A percentile compares a stretch with the other conserved stretches of the same genome.
Evolutionary conservation across 805 yeast species (phyloP).

Genomic region (Wickerhamiella brachini): DNA sequence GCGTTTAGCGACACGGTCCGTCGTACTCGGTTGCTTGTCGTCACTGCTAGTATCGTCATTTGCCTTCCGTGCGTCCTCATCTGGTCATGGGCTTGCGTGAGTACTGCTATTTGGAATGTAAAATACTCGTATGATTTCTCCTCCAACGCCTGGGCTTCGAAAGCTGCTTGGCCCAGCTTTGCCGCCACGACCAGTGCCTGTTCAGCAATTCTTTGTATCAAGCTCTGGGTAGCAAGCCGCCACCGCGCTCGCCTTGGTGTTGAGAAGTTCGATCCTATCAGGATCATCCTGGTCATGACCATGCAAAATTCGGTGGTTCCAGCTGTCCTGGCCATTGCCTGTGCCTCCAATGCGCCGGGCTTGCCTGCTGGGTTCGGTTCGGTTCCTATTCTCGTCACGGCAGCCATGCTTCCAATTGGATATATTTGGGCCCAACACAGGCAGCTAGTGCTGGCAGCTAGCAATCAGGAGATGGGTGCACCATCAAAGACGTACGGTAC

Average conservation of each 20-base stretch:
- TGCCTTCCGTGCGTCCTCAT: slow-evolving; percentile 45
- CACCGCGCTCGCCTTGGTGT: slow-evolving; percentile 67
- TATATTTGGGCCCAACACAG: slow-evolving; percentile 18
- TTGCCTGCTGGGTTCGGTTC: slow-evolving; percentile 7
- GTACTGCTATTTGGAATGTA: not conserved
- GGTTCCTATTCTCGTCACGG: slow-evolving; percentile 10
- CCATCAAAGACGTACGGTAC: not conserved
- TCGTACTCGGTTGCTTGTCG: slow-evolving; percentile 21
- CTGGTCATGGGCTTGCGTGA: slow-evolving; percentile 39
- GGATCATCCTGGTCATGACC: slow-evolving; percentile 66
- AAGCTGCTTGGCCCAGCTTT: slow-evolving; percentile 37
- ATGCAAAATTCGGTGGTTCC: slow-evolving; percentile 75
- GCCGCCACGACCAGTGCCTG: slow-evolving; percentile 53
- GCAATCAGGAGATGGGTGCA: not conserved
- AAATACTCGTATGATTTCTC: not conserved
- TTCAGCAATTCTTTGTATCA: slow-evolving; percentile 46
- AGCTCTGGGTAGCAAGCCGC: slow-evolving; percentile 53
- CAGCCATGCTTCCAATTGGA: slow-evolving; percentile 15
- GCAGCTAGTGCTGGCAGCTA: not conserved
- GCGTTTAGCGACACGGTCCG: slow-evolving; percentile 34
- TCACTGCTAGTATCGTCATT: slow-evolving; percentile 29
- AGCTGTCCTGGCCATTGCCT: slow-evolving; percentile 47
- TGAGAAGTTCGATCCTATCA: slow-evolving; percentile 70
- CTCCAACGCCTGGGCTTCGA: slow-evolving; percentile 17
- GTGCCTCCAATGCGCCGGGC: not conserved